phyloP scores from a whole-genome alignment of 306 rosid genomes.

The Styphnolobium japonicum region DNA sequence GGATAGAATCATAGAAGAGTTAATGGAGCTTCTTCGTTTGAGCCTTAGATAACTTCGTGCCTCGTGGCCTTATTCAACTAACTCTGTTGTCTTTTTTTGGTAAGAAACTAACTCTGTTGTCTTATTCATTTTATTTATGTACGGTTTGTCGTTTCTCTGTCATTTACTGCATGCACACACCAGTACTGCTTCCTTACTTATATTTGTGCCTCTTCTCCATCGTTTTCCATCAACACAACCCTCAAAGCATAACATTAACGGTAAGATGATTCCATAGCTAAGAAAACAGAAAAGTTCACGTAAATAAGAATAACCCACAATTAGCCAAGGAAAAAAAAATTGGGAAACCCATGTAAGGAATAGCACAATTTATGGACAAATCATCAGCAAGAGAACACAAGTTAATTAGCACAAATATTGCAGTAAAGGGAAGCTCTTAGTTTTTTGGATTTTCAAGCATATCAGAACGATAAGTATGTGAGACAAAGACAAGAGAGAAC shows the following conservation, averaged over 20 bases:
- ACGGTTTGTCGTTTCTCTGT: not conserved
- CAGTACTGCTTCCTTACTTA: not conserved
- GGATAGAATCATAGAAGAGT: not conserved
- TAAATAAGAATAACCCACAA: not conserved
- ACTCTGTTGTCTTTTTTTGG: not conserved
- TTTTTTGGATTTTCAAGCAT: not conserved
- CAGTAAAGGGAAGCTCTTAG: slow-evolving; percentile 1
- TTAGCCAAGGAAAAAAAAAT: not conserved
- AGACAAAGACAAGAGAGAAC: slow-evolving; percentile 32
- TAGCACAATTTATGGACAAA: not conserved
- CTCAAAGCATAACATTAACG: not conserved
- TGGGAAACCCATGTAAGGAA: not conserved
- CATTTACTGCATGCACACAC: not conserved
- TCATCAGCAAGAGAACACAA: not conserved
- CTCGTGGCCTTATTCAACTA: not conserved
- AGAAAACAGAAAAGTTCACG: not conserved
- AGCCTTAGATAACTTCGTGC: not conserved
- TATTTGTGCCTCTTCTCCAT: not conserved
- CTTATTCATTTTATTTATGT: not conserved
- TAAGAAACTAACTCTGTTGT: not conserved
- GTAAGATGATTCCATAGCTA: not conserved
- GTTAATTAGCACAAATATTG: not conserved
- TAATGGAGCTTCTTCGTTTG: not conserved
- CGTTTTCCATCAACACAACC: not conserved
- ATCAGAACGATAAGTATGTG: not conserved